Conservation (phyloP, 169 alveolate species). For the Cryptosporidium andersoni region DNA sequence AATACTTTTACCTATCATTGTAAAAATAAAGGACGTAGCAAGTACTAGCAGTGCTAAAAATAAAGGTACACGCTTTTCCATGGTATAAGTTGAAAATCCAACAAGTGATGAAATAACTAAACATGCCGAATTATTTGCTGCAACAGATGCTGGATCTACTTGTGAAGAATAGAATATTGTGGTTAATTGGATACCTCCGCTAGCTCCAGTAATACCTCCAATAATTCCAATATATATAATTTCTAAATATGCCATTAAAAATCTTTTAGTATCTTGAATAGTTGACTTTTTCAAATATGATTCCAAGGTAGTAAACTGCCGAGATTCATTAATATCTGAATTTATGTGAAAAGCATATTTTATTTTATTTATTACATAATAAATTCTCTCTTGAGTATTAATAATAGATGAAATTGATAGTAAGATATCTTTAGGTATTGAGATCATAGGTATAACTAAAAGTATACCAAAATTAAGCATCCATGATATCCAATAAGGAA, state of each 20-base stretch:
- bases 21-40: constrained; percentile 26
- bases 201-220: constrained; percentile 69
- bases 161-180: constrained; percentile 52
- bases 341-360: too few relatives aligned
- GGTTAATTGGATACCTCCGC: constrained; percentile 55
- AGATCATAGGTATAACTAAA: constrained; percentile 14
- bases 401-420: constrained; percentile 33
- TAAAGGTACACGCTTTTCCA: constrained; percentile 35
- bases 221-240: constrained; percentile 27
- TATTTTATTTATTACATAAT: background rate
- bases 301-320: background rate
- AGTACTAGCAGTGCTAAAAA: constrained; percentile 34
- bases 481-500: background rate
- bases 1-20: constrained; percentile 49
- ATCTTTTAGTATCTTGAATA: constrained; percentile 1
- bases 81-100: constrained; percentile 22
- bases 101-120: constrained; percentile 24
- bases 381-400: constrained; percentile 37
- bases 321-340: too few relatives aligned
- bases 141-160: constrained; percentile 46
- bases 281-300: background rate
- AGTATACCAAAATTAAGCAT: background rate
- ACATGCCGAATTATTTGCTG: constrained; percentile 69
- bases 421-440: constrained; percentile 18
- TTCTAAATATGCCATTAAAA: constrained; percentile 34